phyloP scores from a whole-genome alignment of 768 basidiomycete species.

The Galerina sulciceps region DNA sequence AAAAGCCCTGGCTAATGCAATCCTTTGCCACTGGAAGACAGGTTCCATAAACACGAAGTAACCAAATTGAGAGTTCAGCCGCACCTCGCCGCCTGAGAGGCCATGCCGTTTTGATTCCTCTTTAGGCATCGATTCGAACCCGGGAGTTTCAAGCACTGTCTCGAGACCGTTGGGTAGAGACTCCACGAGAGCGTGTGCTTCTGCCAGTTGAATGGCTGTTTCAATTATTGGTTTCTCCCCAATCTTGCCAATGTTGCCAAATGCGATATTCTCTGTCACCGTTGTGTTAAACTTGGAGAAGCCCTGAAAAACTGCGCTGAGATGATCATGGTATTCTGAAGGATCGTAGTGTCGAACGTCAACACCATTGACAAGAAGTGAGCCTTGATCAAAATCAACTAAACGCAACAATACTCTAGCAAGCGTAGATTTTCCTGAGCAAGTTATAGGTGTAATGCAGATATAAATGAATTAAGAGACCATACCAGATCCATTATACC shows the following conservation, averaged over 20 bases:
- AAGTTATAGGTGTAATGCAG: background rate
- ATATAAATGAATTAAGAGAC: background rate
- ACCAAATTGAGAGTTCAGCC: constrained; percentile 22
- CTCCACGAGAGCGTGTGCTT: constrained; percentile 67
- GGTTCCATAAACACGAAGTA: background rate
- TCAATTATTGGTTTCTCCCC: constrained; percentile 58
- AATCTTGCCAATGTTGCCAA: constrained; percentile 76
- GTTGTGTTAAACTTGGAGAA: constrained; percentile 83
- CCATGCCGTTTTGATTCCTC: constrained; percentile 56
- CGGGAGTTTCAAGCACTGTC: constrained; percentile 68
- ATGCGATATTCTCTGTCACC: constrained; percentile 85
- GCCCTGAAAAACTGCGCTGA: constrained; percentile 85
- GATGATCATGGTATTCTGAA: constrained; percentile 71
- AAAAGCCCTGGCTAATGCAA: constrained; percentile 88
- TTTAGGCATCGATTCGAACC: constrained; percentile 55
- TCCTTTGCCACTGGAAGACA: constrained; percentile 74
- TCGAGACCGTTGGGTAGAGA: constrained; percentile 73
- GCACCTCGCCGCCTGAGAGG: constrained; percentile 84
- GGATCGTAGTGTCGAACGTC: constrained; percentile 71
- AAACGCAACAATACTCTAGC: constrained; percentile 82
- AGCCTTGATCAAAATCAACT: constrained; percentile 73
- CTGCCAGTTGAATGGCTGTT: constrained; percentile 71
- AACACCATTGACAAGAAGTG: constrained; percentile 68
- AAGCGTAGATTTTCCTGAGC: constrained; percentile 82
- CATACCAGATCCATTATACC: constrained; percentile 84